Percentiles rank a stretch among this genome's conserved stretches.
phyloP scores from a whole-genome alignment of 352 stramenopile species.

The Phytopythium aichiense region DNA sequence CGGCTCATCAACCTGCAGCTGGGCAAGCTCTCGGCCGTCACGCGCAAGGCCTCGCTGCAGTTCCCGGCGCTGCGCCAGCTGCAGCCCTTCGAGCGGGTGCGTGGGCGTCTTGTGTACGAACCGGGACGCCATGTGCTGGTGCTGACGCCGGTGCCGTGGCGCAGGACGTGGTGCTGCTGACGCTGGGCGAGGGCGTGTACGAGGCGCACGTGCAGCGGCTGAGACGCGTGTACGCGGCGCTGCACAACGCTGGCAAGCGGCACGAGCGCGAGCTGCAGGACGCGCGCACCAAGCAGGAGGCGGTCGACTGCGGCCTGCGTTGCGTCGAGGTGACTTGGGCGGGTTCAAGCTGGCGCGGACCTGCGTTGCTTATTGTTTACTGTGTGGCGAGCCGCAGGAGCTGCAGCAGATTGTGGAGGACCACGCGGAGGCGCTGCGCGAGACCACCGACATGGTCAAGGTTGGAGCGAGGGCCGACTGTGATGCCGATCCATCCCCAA shows the following conservation, averaged over 20 bases:
- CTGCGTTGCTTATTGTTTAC: not conserved
- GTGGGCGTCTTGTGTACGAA: not conserved
- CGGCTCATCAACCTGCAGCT: slow-evolving; percentile 81
- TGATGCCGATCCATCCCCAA: not conserved
- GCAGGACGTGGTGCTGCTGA: slow-evolving; percentile 80
- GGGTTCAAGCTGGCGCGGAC: not conserved
- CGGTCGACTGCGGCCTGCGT: slow-evolving; percentile 61
- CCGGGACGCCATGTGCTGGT: not conserved
- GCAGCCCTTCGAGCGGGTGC: slow-evolving; percentile 78
- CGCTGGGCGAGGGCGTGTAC: slow-evolving; percentile 64
- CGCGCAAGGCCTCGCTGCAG: slow-evolving; percentile 59
- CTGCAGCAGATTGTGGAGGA: slow-evolving; percentile 43
- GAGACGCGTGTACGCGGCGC: slow-evolving; percentile 65
- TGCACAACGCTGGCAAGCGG: slow-evolving; percentile 76
- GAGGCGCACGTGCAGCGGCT: slow-evolving; percentile 72
- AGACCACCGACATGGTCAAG: slow-evolving; percentile 63
- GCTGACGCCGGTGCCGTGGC: slow-evolving; percentile 2
- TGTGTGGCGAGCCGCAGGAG: slow-evolving; percentile 21
- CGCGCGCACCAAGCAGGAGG: slow-evolving; percentile 77
- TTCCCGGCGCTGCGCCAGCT: slow-evolving; percentile 76
- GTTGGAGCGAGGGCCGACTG: slow-evolving; percentile 9
- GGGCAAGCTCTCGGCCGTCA: slow-evolving; percentile 65
- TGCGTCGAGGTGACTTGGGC: slow-evolving; percentile 55
- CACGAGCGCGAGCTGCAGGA: slow-evolving; percentile 65
- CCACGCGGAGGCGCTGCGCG: slow-evolving; percentile 31